Base-by-base conservation (phyloP, 2,329 filamentous ascomycete species). In the Venturia asperata region DNA sequence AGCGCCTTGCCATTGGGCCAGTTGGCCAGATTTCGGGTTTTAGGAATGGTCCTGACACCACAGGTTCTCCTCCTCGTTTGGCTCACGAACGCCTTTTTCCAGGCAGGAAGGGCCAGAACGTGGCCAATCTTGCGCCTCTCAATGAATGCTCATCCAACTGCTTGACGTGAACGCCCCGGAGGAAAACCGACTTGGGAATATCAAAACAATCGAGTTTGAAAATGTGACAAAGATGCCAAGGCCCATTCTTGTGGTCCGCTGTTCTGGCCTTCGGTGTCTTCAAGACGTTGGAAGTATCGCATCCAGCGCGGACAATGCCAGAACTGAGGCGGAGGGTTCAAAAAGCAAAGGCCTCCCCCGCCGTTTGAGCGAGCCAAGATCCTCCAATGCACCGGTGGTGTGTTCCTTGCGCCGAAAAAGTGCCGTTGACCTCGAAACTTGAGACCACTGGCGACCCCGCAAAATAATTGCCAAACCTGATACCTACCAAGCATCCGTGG, bases 1-100 rank as follows among this genome's bases (percentile, higher is more conserved):
- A 81, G 78, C 79, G 79, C 80, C 80, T 82, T 82, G 79, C 80
- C 80, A 82, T 82, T 82, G 79, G 80, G 80, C 80, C 80, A 82
- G 45, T 47, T n/a, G 45, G 21, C 45, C 45, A 41, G 30, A 34
- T 34, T 34, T 6, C 30, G 3, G 30, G 3, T 34, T 34, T n/a
- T n/a, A n/a, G n/a, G n/a, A n/a, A n/a, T n/a, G n/a, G n/a, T n/a
- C n/a, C n/a, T n/a, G n/a, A n/a, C n/a, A n/a, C n/a, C n/a, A n/a
- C n/a, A n/a, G n/a, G n/a, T n/a, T n/a, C n/a, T n/a, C n/a, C n/a
- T n/a, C n/a, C n/a, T n/a, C n/a, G n/a, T n/a, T n/a, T 34, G 30
- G 6, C 30, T 34, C 30, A 34, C 30, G 30, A 34, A 34, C 6
- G 30, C 6, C 30, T 34, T 34, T 34, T 34, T 34, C 30, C 30